phyloP scores from a whole-genome alignment of 1,139 yeast species.

The Protomyces arabidopsidicola region DNA sequence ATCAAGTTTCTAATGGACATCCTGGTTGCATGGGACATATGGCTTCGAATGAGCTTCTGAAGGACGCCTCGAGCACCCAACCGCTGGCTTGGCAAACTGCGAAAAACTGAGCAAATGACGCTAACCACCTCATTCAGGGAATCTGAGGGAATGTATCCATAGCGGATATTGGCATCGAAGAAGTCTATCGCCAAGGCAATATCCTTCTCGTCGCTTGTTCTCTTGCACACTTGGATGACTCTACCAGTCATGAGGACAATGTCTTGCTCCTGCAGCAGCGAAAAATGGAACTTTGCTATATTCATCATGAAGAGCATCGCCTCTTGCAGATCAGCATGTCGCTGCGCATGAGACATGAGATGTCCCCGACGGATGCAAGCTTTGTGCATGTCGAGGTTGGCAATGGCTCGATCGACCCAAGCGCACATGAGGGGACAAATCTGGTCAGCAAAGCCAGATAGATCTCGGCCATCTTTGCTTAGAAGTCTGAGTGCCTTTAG shows the following conservation, averaged over 20 bases:
- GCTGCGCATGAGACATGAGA: slow-evolving; percentile 35
- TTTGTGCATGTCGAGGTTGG: slow-evolving; percentile 6
- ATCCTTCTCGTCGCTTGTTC: slow-evolving; percentile 46
- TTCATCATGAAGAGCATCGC: slow-evolving; percentile 45
- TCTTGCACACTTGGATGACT: slow-evolving; percentile 45
- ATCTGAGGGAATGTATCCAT: slow-evolving; percentile 49
- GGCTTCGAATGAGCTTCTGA: slow-evolving; percentile 41
- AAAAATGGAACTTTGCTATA: slow-evolving; percentile 50
- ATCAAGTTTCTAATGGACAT: slow-evolving; percentile 21
- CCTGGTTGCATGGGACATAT: slow-evolving; percentile 38
- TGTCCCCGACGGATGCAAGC: slow-evolving; percentile 3
- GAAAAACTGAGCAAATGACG: slow-evolving; percentile 50
- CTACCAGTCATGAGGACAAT: slow-evolving; percentile 42
- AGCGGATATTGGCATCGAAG: slow-evolving; percentile 48
- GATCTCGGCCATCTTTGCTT: slow-evolving; percentile 58
- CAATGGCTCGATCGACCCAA: slow-evolving; percentile 16
- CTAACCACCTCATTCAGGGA: slow-evolving; percentile 45
- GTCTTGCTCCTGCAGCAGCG: slow-evolving; percentile 46
- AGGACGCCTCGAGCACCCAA: slow-evolving; percentile 45
- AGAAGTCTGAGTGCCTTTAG: slow-evolving; percentile 51
- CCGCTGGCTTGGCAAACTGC: slow-evolving; percentile 43
- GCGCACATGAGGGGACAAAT: slow-evolving; percentile 35
- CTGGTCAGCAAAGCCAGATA: slow-evolving; percentile 35
- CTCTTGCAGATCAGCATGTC: slow-evolving; percentile 37
- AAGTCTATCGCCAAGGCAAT: slow-evolving; percentile 47